Evolutionary conservation across 805 yeast genomes (phyloP), one percentile per base, ranked within the genome.

Genomic region (Yueomyces sinensis): DNA sequence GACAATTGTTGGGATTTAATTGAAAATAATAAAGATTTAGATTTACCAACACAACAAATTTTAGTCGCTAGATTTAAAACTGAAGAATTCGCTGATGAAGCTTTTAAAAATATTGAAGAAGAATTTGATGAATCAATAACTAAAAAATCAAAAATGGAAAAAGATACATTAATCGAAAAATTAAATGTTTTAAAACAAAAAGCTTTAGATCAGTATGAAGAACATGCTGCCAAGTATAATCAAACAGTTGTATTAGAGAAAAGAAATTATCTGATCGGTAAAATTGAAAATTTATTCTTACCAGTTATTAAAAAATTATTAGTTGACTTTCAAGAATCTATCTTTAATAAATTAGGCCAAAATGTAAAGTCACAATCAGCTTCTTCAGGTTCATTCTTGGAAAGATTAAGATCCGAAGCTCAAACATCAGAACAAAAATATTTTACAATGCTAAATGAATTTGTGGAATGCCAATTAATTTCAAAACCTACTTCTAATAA

Each of bases 41-140:
- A 91, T 59, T 66, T 91, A 43, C 98, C 98, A 19, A 87, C 97
- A 2, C 98, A 91, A 52, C 98, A 91, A 56, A 82, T 83, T 23
- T 65, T 91, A 39, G 97, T 91, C 17, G 94, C 98, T 6, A 73
- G 91, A 47, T 89, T 84, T 60, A 76, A 94, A 50, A 89, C 97
- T 55, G 94, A 86, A 50, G 97, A 91, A 56, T 82, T 91, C 32
- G 68, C 79, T 17, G 59, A 65, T 30, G 66, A 65, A 32, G 66
- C 75, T 3, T 70, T 66, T 47, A 59, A 62, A 14, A 56, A 58
- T 14, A 72, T 72, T 45, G 60, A 59, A 23, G 39, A 40, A 0
- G 56, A 54, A 6, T 65, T 68, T 27, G 38, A 53, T 16, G 18
- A 49, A 22, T 50, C 49, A 4, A 42, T 56, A 13, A 49, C 51